These are phyloP conservation scores for Pseudohyphozyma bogoriensis DNA, from an alignment of 768 basidiomycete genomes.

Conservation along the genomic window DNA sequence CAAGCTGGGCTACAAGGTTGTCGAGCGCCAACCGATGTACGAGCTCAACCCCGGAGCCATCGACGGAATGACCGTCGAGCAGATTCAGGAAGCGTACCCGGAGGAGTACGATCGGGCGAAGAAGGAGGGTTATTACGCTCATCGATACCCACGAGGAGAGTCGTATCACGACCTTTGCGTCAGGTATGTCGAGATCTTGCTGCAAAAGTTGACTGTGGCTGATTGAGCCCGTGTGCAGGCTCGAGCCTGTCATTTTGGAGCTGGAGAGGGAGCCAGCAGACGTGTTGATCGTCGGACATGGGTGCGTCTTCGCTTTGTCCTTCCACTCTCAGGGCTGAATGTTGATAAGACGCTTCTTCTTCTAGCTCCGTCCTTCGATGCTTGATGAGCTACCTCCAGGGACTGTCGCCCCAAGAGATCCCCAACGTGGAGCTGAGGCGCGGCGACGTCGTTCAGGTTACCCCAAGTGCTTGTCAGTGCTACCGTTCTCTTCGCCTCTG, in stretches of 20 bases:
- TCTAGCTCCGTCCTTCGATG: slow-evolving; percentile 82
- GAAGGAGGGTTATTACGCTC: slow-evolving; percentile 72
- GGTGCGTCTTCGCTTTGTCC: slow-evolving; percentile 13
- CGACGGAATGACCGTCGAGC: slow-evolving; percentile 81
- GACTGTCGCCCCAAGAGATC: slow-evolving; percentile 87
- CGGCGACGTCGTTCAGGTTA: slow-evolving; percentile 78
- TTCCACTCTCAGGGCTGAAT: slow-evolving; percentile 25
- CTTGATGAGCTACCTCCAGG: slow-evolving; percentile 49
- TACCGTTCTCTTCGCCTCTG: too few species aligned
- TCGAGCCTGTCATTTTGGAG: slow-evolving; percentile 55
- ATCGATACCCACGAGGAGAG: slow-evolving; percentile 45
- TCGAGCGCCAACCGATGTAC: slow-evolving; percentile 91
- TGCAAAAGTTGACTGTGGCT: too few species aligned
- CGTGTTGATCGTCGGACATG: slow-evolving; percentile 73
- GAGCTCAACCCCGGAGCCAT: slow-evolving; percentile 92
- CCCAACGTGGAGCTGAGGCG: slow-evolving; percentile 95
- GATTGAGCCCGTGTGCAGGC: background rate
- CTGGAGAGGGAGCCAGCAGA: slow-evolving; percentile 90
- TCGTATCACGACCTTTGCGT: slow-evolving; percentile 82
- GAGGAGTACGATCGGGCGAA: slow-evolving; percentile 89
- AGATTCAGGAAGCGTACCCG: slow-evolving; percentile 80
- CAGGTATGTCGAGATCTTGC: slow-evolving; percentile 2
- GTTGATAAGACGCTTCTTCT: slow-evolving; percentile 58
- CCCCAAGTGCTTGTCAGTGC: slow-evolving; percentile 29
- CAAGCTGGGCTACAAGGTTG: slow-evolving; percentile 48